Evolutionary conservation across 1,284 basidiomycete species (phyloP).

Genomic region (Boletus sp.): DNA sequence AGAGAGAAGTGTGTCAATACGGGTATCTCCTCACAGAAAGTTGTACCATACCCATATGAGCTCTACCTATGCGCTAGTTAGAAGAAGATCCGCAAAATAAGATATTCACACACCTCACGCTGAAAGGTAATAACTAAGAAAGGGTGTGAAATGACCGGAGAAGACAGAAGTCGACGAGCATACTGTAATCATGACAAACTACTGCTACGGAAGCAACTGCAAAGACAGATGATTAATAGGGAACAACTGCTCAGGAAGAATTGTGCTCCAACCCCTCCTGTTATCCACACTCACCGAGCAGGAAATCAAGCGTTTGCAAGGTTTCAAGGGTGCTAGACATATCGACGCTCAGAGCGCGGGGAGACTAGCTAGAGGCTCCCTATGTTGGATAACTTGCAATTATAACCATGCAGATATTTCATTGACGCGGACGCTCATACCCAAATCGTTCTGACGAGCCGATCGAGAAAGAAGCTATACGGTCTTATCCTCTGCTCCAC

Average conservation of each 20-base stretch:
- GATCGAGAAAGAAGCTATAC: background rate
- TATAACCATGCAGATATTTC: no score
- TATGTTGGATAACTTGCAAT: no score
- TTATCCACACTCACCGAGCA: background rate
- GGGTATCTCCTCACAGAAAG: background rate
- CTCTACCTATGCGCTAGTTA: background rate
- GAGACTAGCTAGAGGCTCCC: no score
- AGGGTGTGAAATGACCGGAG: background rate
- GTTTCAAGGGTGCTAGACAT: no score
- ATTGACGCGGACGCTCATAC: constrained; percentile 5
- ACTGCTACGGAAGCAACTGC: background rate
- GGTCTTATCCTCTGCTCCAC: background rate
- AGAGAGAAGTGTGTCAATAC: background rate
- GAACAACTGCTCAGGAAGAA: no score
- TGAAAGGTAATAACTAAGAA: background rate
- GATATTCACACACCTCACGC: background rate
- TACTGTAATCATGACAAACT: background rate
- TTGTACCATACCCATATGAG: background rate
- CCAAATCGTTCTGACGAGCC: background rate
- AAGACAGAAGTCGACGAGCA: background rate
- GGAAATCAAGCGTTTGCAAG: background rate
- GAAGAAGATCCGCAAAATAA: background rate
- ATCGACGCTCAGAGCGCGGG: no score
- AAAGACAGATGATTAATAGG: background rate
- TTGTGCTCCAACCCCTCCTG: no score